phyloP scores from a whole-genome alignment of 1,139 yeast species.

The Taiozyma onychis region DNA sequence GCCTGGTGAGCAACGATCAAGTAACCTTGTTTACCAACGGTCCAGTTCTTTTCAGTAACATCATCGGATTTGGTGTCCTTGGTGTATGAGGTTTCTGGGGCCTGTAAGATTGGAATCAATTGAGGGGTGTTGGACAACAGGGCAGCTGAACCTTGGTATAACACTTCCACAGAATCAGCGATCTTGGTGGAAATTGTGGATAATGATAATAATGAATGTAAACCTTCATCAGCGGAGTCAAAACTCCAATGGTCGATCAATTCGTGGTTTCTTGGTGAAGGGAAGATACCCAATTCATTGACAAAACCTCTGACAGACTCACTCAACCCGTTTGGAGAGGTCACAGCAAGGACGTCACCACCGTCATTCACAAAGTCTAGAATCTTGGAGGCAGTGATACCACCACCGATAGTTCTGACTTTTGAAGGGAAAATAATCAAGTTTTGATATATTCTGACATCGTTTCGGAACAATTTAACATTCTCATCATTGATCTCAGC shows the following conservation, averaged over 20 bases:
- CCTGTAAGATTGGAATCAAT: constrained; percentile 65
- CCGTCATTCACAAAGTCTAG: constrained; percentile 53
- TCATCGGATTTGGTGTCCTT: constrained; percentile 36
- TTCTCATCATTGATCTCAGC: constrained; percentile 17
- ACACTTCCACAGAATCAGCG: constrained; percentile 16
- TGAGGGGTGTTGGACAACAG: constrained; percentile 54
- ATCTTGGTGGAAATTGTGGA: constrained; percentile 19
- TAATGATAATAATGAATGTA: constrained; percentile 18
- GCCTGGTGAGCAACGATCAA: constrained; percentile 81
- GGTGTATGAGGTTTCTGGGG: constrained; percentile 62
- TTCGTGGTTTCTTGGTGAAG: constrained; percentile 71
- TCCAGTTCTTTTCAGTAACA: constrained; percentile 58
- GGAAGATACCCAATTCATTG: constrained; percentile 76
- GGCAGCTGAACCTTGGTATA: constrained; percentile 47
- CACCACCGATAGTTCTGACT: constrained; percentile 36
- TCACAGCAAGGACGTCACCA: constrained; percentile 69
- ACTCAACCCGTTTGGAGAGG: constrained; percentile 54
- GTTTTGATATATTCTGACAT: constrained; percentile 44
- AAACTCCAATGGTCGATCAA: constrained; percentile 61
- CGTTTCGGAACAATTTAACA: constrained; percentile 35
- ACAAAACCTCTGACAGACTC: constrained; percentile 64
- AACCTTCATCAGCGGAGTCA: constrained; percentile 17
- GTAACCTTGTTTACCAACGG: constrained; percentile 75
- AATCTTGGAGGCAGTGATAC: constrained; percentile 36
- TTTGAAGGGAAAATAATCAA: constrained; percentile 49